These are phyloP conservation scores for Podila horticola DNA, from an alignment of 192 early-diverging fungal species.

Conservation along the genomic window DNA sequence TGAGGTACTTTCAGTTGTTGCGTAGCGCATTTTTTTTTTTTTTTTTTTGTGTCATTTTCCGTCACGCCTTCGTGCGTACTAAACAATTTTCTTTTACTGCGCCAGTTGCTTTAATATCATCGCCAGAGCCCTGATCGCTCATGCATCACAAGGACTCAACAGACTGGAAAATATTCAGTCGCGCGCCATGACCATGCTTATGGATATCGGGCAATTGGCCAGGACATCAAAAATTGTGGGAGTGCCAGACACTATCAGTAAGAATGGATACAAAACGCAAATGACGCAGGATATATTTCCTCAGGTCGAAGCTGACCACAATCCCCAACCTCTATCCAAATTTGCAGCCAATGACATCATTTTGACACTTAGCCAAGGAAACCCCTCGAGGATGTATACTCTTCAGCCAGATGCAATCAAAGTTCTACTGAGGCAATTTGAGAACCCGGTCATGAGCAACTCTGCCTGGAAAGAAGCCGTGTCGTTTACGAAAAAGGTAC, in stretches of 20 bases:
- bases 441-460: slow-evolving; percentile 7
- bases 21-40: too few species aligned
- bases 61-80: background rate
- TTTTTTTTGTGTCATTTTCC: background rate
- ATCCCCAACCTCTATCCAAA: background rate
- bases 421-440: slow-evolving; percentile 40
- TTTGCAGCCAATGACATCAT: slow-evolving; percentile 51
- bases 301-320: background rate
- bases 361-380: slow-evolving; percentile 33
- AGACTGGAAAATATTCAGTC: slow-evolving; percentile 10
- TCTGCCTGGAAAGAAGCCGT: slow-evolving; percentile 9
- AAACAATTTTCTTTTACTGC: background rate
- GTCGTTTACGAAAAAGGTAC: slow-evolving; percentile 25
- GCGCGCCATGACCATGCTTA: slow-evolving; percentile 9
- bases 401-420: slow-evolving; percentile 33
- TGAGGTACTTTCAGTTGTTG: slow-evolving; percentile 8
- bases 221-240: slow-evolving; percentile 1
- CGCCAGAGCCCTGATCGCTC: slow-evolving; percentile 9
- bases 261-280: too few species aligned
- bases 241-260: background rate
- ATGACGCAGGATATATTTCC: background rate
- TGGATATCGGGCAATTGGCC: slow-evolving; percentile 1
- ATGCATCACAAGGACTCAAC: slow-evolving; percentile 5
- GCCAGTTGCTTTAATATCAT: slow-evolving; percentile 41
- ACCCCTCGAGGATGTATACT: slow-evolving; percentile 19